Conservation (phyloP, 495 filamentous ascomycete genomes). For the Podospora fimiseda region DNA sequence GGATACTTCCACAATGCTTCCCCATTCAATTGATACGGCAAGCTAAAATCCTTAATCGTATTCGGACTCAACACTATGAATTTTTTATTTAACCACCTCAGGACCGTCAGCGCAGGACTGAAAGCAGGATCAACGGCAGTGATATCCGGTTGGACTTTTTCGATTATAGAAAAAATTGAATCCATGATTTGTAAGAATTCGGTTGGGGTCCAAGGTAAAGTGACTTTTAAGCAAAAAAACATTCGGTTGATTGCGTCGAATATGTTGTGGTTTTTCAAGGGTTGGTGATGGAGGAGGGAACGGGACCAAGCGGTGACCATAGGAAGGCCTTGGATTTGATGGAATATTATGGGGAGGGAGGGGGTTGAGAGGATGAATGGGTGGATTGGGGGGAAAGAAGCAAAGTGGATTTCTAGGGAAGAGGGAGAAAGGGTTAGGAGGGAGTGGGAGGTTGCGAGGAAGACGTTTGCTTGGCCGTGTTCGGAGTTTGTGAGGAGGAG, state of each 20-base stretch:
- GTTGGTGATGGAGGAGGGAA: slow-evolving; percentile 5
- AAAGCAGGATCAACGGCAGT: slow-evolving; percentile 48
- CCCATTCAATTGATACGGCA: slow-evolving; percentile 28
- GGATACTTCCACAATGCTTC: slow-evolving; percentile 35
- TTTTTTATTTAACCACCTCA: slow-evolving; percentile 25
- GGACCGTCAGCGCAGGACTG: slow-evolving; percentile 45
- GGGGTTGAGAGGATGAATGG: slow-evolving; percentile 16
- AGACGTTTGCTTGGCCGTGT: slow-evolving; percentile 50
- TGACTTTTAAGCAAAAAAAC: slow-evolving; percentile 16
- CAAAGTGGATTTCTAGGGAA: slow-evolving; percentile 47
- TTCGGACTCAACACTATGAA: slow-evolving; percentile 38
- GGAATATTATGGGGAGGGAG: slow-evolving; percentile 16
- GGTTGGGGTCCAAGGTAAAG: slow-evolving; percentile 36
- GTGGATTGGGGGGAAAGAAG: slow-evolving; percentile 40
- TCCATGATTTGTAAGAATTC: slow-evolving; percentile 46
- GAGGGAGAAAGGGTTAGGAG: slow-evolving; percentile 31
- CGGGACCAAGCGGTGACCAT: slow-evolving; percentile 30
- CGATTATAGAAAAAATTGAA: slow-evolving; percentile 39
- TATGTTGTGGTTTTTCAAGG: slow-evolving; percentile 11
- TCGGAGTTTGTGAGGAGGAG: slow-evolving; percentile 53
- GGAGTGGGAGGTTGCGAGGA: slow-evolving; percentile 47
- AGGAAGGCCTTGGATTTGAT: slow-evolving; percentile 37
- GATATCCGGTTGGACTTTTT: slow-evolving; percentile 34
- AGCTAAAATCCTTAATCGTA: slow-evolving; percentile 34
- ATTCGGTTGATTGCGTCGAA: slow-evolving; percentile 30